Evolutionary conservation across 176 grass and related monocot genomes (phyloP).

Genomic region (Lolium perenne): DNA sequence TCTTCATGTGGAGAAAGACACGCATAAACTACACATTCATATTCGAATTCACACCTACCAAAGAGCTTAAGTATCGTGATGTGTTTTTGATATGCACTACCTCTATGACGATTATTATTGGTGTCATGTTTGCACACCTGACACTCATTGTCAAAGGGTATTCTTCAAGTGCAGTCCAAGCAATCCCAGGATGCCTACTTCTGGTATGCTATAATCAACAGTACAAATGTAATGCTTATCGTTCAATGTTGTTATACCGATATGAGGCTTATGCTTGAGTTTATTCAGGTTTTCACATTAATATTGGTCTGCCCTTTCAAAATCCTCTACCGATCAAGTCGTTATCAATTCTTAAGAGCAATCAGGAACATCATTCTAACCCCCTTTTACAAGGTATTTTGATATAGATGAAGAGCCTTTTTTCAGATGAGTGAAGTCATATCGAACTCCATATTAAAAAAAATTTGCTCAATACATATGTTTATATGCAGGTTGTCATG

Average conservation of each 20-base stretch:
- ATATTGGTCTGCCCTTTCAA: constrained; percentile 90
- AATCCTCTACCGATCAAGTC: constrained; percentile 74
- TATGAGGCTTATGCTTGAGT: constrained; percentile 22
- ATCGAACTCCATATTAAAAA: constrained; percentile 31
- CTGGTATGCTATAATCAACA: constrained; percentile 61
- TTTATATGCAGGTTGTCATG: constrained; percentile 82
- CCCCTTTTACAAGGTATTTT: constrained; percentile 91
- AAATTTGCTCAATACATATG: constrained; percentile 35
- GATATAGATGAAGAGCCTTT: constrained; percentile 24
- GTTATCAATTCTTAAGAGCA: constrained; percentile 77
- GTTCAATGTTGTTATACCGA: constrained; percentile 3
- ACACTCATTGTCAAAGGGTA: constrained; percentile 64
- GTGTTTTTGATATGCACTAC: constrained; percentile 83
- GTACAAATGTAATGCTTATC: constrained; percentile 23
- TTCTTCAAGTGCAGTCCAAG: constrained; percentile 82
- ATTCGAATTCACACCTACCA: constrained; percentile 88
- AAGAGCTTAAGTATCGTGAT: constrained; percentile 86
- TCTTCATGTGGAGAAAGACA: constrained; percentile 97
- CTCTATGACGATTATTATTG: constrained; percentile 75
- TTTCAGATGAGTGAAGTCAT: neutral
- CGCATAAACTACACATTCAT: constrained; percentile 96
- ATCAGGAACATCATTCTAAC: constrained; percentile 94
- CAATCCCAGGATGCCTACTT: constrained; percentile 85
- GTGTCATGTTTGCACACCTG: constrained; percentile 87
- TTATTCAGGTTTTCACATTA: constrained; percentile 75